Percentiles rank a stretch among this genome's conserved stretches.
Conservation (phyloP, 108 stramenopile species). For the Skeletonema tropicum region DNA sequence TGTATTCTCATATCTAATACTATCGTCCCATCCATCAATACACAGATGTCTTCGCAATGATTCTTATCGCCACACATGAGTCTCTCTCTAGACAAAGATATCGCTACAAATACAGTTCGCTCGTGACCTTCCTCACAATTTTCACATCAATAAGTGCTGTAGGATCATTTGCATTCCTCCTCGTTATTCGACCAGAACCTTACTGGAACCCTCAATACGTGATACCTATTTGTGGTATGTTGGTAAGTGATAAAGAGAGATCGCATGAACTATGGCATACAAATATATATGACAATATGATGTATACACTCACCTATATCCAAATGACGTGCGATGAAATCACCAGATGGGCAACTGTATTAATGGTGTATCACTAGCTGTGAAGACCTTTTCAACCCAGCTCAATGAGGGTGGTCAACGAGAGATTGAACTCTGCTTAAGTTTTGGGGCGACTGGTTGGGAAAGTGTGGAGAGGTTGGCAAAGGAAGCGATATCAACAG, state of each 20-base stretch:
- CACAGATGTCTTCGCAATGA: slow-evolving; percentile 68
- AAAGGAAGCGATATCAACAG: slow-evolving; percentile 53
- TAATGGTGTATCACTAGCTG: slow-evolving; percentile 68
- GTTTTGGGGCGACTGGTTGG: slow-evolving; percentile 64
- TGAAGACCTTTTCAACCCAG: slow-evolving; percentile 62
- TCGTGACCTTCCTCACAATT: slow-evolving; percentile 52
- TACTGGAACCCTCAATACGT: slow-evolving; percentile 83
- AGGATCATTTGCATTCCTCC: slow-evolving; percentile 67
- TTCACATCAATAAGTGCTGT: slow-evolving; percentile 55
- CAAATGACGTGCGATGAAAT: neutral
- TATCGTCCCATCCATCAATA: neutral
- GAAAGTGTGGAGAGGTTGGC: slow-evolving; percentile 58
- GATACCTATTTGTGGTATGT: slow-evolving; percentile 89
- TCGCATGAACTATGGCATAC: neutral
- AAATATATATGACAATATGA: no score
- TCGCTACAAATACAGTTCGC: slow-evolving; percentile 61
- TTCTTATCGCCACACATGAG: slow-evolving; percentile 74
- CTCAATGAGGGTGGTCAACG: slow-evolving; percentile 56
- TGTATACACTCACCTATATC: no score
- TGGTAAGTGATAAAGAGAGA: slow-evolving; percentile 21
- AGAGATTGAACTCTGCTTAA: slow-evolving; percentile 63
- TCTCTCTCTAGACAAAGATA: slow-evolving; percentile 72
- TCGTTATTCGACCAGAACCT: slow-evolving; percentile 68
- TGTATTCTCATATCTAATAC: neutral
- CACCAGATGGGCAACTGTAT: slow-evolving; percentile 78